phyloP scores from a whole-genome alignment of 2,329 filamentous ascomycete genomes.

The Phyllosticta citriasiana region DNA sequence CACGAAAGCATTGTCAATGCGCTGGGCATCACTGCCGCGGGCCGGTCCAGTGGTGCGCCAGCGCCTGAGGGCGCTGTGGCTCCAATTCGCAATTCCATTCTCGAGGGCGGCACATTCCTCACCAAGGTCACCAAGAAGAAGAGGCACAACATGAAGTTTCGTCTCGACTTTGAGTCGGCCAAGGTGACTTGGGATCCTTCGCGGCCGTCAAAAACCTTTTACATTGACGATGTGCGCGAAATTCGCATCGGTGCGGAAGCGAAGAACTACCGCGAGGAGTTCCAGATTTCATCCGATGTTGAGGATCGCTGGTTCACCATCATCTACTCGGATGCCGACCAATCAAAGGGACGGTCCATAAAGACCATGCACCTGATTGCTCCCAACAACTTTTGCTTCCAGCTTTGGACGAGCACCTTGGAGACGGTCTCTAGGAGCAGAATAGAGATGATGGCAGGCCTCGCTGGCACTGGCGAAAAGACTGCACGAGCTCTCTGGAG shows the following conservation, averaged over 20 bases:
- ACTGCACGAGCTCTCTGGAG: conserved; percentile 80
- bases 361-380: conserved; percentile 87
- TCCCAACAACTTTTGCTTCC: conserved; percentile 58
- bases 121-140: conserved; percentile 85
- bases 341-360: conserved; percentile 56
- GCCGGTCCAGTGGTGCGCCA: conserved; percentile 13
- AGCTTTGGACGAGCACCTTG: conserved; percentile 74
- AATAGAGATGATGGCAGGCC: conserved; percentile 79
- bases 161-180: conserved; percentile 71
- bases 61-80: conserved; percentile 41
- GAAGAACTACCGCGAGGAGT: conserved; percentile 80
- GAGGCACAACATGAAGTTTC: conserved; percentile 61
- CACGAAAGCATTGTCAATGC: conserved; percentile 26
- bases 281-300: conserved; percentile 55
- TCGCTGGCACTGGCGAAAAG: conserved; percentile 66
- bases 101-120: conserved; percentile 69
- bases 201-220: conserved; percentile 72
- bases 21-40: conserved; percentile 30
- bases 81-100: conserved; percentile 64
- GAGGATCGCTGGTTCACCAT: conserved; percentile 81
- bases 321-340: conserved; percentile 70
- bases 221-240: conserved; percentile 91
- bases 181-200: conserved; percentile 81
- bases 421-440: conserved; percentile 77
- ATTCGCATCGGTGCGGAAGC: conserved; percentile 77